Conservation (phyloP, 2,329 filamentous ascomycete species). For the Aquanectria penicillioides region DNA sequence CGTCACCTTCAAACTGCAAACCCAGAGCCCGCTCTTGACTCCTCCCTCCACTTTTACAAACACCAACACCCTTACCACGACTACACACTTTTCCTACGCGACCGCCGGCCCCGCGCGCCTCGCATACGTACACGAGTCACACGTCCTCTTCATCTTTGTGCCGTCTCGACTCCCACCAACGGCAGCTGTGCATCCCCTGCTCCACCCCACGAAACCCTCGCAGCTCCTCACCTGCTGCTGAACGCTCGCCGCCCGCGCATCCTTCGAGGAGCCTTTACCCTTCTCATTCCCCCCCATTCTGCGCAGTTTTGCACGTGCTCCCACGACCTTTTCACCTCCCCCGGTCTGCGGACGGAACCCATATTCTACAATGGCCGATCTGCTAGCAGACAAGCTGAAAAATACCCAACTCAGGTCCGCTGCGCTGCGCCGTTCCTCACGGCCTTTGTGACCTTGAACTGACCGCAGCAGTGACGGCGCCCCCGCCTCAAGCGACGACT, state of each 20-base stretch:
- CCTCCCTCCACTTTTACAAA: conserved; percentile 35
- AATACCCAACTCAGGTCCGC: conserved; percentile 54
- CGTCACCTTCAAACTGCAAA: conserved; percentile 41
- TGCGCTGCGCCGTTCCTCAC: conserved; percentile 27
- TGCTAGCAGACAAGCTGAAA: conserved; percentile 57
- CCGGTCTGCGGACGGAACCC: conserved; percentile 40
- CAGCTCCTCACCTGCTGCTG: conserved; percentile 32
- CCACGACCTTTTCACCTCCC: conserved; percentile 30
- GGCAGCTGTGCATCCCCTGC: conserved; percentile 15
- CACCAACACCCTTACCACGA: conserved; percentile 30
- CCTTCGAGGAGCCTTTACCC: conserved; percentile 2
- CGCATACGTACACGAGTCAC: conserved; percentile 27
- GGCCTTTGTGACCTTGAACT: conserved; percentile 44
- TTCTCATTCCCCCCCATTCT: conserved; percentile 13
- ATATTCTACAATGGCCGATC: conserved; percentile 55
- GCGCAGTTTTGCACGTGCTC: conserved; percentile 38
- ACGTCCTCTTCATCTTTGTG: too few species aligned
- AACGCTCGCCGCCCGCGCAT: conserved; percentile 22
- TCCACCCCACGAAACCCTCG: conserved; percentile 10
- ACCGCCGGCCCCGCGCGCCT: conserved; percentile 20
- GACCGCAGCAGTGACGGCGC: conserved; percentile 58
- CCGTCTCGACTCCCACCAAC: neutral
- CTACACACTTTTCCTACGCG: conserved; percentile 7
- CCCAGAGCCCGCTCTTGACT: conserved; percentile 38
- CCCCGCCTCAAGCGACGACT: conserved; percentile 65